Base-by-base conservation (phyloP, 2,329 filamentous ascomycete genomes). In the Ascochyta fabae region DNA sequence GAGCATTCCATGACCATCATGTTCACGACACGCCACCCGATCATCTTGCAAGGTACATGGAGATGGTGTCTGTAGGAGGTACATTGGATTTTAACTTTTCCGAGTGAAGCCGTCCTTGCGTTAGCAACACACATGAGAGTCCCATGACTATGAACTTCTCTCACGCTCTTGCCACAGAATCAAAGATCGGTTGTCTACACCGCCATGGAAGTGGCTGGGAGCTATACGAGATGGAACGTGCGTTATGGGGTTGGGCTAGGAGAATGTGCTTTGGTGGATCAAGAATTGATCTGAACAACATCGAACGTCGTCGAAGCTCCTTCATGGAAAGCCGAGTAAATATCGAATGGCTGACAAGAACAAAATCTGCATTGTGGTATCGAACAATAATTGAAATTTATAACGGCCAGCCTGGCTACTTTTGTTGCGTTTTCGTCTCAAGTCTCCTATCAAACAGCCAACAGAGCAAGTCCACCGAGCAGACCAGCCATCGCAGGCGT, bases 401-500 rank as follows among this genome's bases (percentile, higher is more conserved):
- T n/a, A 19, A 10, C 10, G n/a, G 34, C 24, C 24, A 38, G 16
- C 5, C 12, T 35, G 22, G 23, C 27, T 2, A 27, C 2, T 48
- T 19, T 4, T 15, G 8, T 12, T 19, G 22, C 8, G 15, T 41
- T 15, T 3, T 7, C 19, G 36, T 39, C 19, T 27, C 24, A 26
- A 13, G 12, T 8, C 6, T 22, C 19, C 4, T 8, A 13, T 44
- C 53, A 58, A 2, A 58, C 23, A n/a, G 31, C 58, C 12, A 58
- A 29, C 35, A 60, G 27, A 34, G 45, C 51, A 40, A 58, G 47
- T 27, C 58, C 58, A 34, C 55, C 49, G 7, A 59, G 27, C 15
- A 61, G 6, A 7, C 49, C 56, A n/a, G 48, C 53, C 38, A 57
- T 44, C 3, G 47, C 50, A n/a, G 27, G 45, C n/a, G 50, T 46